phyloP scores from a whole-genome alignment of 2,329 filamentous ascomycete species.

The Trichoderma endophyticum region DNA sequence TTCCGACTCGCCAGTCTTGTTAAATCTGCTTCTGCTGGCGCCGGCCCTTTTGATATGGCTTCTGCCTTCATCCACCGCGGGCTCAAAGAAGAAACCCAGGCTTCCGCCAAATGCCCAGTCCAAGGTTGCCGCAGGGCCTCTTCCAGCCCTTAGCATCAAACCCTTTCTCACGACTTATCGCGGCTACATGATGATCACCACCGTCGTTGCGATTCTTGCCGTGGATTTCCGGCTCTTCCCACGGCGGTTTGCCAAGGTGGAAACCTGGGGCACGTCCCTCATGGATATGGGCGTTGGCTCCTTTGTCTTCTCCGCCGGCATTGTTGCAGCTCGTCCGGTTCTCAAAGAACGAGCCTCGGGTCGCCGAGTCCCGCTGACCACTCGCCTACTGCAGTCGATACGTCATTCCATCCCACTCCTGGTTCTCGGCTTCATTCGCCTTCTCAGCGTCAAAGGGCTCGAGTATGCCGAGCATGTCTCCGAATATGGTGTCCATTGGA shows the following conservation, averaged over 20 bases:
- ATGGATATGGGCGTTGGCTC: slow-evolving; percentile 98
- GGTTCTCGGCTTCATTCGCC: slow-evolving; percentile 72
- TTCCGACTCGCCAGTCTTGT: slow-evolving; percentile 66
- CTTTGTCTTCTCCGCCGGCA: slow-evolving; percentile 90
- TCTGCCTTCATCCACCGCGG: slow-evolving; percentile 39
- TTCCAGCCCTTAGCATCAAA: slow-evolving; percentile 66
- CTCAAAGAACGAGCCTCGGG: slow-evolving; percentile 65
- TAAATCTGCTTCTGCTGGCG: slow-evolving; percentile 70
- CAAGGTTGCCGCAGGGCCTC: slow-evolving; percentile 28
- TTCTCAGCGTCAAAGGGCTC: slow-evolving; percentile 86
- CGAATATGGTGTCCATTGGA: slow-evolving; percentile 98
- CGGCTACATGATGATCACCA: slow-evolving; percentile 85
- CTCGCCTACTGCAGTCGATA: slow-evolving; percentile 63
- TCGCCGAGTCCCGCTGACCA: slow-evolving; percentile 46
- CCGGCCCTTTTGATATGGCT: slow-evolving; percentile 65
- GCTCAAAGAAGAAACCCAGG: slow-evolving; percentile 45
- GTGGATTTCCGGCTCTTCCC: slow-evolving; percentile 95
- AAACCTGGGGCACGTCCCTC: slow-evolving; percentile 98
- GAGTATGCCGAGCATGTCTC: slow-evolving; percentile 97
- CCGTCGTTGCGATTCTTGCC: slow-evolving; percentile 88
- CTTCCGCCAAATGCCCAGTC: slow-evolving; percentile 42
- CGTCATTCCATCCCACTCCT: slow-evolving; percentile 82
- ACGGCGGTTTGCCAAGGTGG: slow-evolving; percentile 91
- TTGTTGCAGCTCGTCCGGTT: slow-evolving; percentile 81
- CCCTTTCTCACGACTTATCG: slow-evolving; percentile 92